phyloP scores from a whole-genome alignment of 495 filamentous ascomycete genomes.

The Podospora fimiseda region DNA sequence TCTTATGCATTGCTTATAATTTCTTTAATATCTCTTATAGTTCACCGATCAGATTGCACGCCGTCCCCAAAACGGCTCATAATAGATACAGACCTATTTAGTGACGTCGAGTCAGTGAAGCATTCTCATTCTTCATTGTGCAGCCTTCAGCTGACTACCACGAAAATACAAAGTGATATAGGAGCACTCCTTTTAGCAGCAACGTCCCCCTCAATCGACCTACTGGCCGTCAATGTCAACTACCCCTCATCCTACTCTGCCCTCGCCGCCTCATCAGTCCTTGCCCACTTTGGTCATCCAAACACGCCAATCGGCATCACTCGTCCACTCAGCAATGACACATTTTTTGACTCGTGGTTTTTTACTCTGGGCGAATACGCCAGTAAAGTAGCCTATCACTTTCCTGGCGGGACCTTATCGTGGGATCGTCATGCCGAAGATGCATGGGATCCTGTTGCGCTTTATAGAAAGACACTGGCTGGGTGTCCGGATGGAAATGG shows the following conservation, averaged over 20 bases:
- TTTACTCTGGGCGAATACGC: slow-evolving; percentile 28
- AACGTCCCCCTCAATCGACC: slow-evolving; percentile 24
- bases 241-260: slow-evolving; percentile 37
- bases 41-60: background rate
- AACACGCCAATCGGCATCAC: slow-evolving; percentile 33
- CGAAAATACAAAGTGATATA: slow-evolving; percentile 23
- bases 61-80: slow-evolving; percentile 22
- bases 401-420: slow-evolving; percentile 22
- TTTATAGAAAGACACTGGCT: slow-evolving; percentile 38
- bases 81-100: slow-evolving; percentile 40
- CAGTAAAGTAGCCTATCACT: slow-evolving; percentile 39
- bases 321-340: slow-evolving; percentile 34
- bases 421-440: slow-evolving; percentile 28
- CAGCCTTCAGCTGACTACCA: too few species aligned
- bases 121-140: background rate
- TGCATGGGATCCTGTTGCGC: slow-evolving; percentile 36
- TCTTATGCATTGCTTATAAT: too few species aligned
- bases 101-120: slow-evolving; percentile 33
- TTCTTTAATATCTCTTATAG: background rate
- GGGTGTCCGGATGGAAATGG: slow-evolving; percentile 28
- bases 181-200: slow-evolving; percentile 32
- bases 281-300: slow-evolving; percentile 36
- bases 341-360: slow-evolving; percentile 35
- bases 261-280: slow-evolving; percentile 34
- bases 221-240: slow-evolving; percentile 41